phyloP scores from a whole-genome alignment of 208 protist genomes.

The Wallacemonas collosoma region DNA sequence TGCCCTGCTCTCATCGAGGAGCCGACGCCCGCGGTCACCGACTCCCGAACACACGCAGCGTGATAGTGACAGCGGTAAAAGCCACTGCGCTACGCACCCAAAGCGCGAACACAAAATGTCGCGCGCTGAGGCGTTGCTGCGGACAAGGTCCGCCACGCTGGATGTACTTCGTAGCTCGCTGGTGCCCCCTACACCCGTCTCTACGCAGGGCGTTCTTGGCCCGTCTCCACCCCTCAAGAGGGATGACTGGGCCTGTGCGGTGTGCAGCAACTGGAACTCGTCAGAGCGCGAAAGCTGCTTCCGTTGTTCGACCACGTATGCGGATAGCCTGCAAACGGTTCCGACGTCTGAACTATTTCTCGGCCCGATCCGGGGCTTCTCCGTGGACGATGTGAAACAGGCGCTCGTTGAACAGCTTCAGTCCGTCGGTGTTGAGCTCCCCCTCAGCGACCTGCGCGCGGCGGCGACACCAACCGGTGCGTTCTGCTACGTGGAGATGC shows the following conservation, averaged over 20 bases:
- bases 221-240: too few relatives aligned
- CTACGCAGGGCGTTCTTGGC: too few relatives aligned
- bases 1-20: background rate
- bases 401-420: conserved; percentile 14
- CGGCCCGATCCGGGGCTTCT: conserved; percentile 25
- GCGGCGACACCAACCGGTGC: conserved; percentile 9
- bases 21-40: background rate
- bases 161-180: too few relatives aligned
- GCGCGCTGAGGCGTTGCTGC: conserved; percentile 5
- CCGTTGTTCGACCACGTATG: conserved; percentile 57
- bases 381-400: conserved; percentile 26
- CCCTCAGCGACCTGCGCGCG: background rate
- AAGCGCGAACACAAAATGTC: background rate
- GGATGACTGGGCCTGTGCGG: conserved; percentile 76
- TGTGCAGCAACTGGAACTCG: conserved; percentile 88
- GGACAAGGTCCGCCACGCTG: background rate
- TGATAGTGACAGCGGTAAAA: background rate
- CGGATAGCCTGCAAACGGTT: conserved; percentile 34
- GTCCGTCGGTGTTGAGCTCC: conserved; percentile 8
- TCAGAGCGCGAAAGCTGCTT: conserved; percentile 62
- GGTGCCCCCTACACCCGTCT: too few relatives aligned
- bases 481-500: conserved; percentile 44
- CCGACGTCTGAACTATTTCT: conserved; percentile 55
- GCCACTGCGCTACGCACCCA: background rate
- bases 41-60: too few relatives aligned